Percentiles rank a stretch among this genome's conserved stretches.
Evolutionary conservation across 2,329 filamentous ascomycete species (phyloP).

Genomic region (Reticulascus tulasneorum): DNA sequence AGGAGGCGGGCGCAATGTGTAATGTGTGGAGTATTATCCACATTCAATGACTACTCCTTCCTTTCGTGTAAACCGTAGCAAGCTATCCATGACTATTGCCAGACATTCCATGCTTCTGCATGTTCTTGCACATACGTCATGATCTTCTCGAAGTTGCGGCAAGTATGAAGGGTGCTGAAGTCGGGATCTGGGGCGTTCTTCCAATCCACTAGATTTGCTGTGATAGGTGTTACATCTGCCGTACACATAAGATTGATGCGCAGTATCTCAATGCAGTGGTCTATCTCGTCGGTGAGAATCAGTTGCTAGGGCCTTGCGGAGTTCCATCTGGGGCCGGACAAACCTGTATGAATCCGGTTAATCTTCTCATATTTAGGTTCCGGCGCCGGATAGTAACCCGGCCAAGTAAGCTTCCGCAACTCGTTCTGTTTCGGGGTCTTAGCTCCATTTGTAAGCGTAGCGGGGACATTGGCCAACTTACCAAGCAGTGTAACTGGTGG

Average conservation of each 20-base stretch:
- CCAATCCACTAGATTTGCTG: too few species aligned
- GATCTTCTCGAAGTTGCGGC: constrained; percentile 50
- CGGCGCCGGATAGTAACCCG: not conserved
- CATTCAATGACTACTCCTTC: too few species aligned
- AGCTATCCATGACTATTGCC: too few species aligned
- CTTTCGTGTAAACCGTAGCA: too few species aligned
- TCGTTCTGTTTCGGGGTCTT: too few species aligned
- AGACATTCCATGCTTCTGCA: too few species aligned
- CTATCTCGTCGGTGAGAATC: constrained; percentile 15
- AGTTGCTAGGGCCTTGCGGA: constrained; percentile 8
- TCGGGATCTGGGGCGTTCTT: too few species aligned
- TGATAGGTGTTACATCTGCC: constrained; percentile 11
- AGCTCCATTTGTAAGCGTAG: too few species aligned
- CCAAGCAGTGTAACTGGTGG: constrained; percentile 14
- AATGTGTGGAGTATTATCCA: too few species aligned
- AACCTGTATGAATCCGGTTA: constrained; percentile 10
- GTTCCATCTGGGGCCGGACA: constrained; percentile 8
- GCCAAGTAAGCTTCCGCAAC: too few species aligned
- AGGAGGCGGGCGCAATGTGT: too few species aligned
- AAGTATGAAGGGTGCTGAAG: constrained; percentile 49
- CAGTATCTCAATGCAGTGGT: constrained; percentile 27
- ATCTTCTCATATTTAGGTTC: not conserved
- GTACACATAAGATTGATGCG: constrained; percentile 16
- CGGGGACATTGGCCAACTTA: constrained; percentile 1
- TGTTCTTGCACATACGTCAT: too few species aligned